Evolutionary conservation across 2,329 filamentous ascomycete species (phyloP), one percentile per base, ranked within the genome.

Genomic region (Penicillium corylophilum): DNA sequence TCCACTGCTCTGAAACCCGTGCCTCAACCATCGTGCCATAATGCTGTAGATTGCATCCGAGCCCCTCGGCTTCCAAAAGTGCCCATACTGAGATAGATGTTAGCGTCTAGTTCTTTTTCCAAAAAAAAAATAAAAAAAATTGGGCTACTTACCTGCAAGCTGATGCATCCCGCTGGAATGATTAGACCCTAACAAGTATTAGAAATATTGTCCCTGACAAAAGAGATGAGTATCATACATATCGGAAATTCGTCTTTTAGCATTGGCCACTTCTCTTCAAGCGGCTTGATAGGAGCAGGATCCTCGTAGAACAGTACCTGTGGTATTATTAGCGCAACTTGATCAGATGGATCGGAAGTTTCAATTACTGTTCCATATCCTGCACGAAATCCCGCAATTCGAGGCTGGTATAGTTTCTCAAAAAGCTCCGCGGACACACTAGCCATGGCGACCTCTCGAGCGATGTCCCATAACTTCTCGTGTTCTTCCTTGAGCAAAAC

Each of bases 11-110:
- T 36, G 79, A 74, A 42, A 89, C 86, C 77, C 85, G 83, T 60
- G 79, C 78, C 73, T 92, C 87, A 57, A 93, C 82, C 54, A 93
- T 71, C n/a, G 89, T 89, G 80, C 89, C 91, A 79, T 94, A 94
- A 77, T 95, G 90, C 80, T 95, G 90, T 46, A 95, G 80, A 78
- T 90, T 94, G 69, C 84, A 86, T 57, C 89, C 90, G 41, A 93
- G 80, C 20, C 90, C 89, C 72, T 93, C 89, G 56, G 85, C 79
- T 76, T 90, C 87, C 47, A 95, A 82, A 1, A 87, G 87, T 22
- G 84, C 85, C 90, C 90, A 95, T 12, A 57, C 46, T 48, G 26
- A 4, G 23, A n/a, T 10, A 6, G 26, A 15, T 28, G 23, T 24
- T 7, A 24, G 23, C 23, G 7, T 24, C 23, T 24, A 10, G n/a